phyloP scores from a whole-genome alignment of 1,139 yeast species.

The Candida smagusa region DNA sequence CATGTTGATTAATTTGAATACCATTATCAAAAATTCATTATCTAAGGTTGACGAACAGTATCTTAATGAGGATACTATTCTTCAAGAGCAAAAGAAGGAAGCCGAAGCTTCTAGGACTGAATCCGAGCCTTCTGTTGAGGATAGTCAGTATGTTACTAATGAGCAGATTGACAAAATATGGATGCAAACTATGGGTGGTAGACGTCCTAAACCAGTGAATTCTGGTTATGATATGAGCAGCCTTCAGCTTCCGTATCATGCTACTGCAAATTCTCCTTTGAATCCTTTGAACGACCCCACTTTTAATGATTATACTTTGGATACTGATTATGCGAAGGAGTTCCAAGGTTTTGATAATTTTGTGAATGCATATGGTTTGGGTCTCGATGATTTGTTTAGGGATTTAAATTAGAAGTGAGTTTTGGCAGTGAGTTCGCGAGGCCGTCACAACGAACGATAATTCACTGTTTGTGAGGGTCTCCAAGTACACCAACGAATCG shows the following conservation, averaged over 20 bases:
- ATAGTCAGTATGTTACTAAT: constrained; percentile 11
- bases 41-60: background rate
- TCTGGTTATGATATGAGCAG: background rate
- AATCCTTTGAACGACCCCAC: background rate
- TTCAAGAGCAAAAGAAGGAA: constrained; percentile 5
- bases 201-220: background rate
- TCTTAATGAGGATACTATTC: background rate
- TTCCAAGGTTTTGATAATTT: constrained; percentile 6
- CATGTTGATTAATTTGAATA: constrained; percentile 6
- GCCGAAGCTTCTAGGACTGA: background rate
- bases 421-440: background rate
- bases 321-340: constrained; percentile 1
- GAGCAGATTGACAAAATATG: constrained; percentile 27
- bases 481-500: too few relatives aligned
- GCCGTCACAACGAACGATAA: too few relatives aligned
- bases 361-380: constrained; percentile 8
- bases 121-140: background rate
- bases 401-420: constrained; percentile 4
- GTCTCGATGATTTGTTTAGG: constrained; percentile 8
- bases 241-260: too few relatives aligned
- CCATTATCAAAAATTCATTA: constrained; percentile 9
- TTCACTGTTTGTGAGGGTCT: too few relatives aligned
- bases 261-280: too few relatives aligned
- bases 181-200: constrained; percentile 27
- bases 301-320: background rate